Percentiles rank a stretch among this genome's conserved stretches.
These are phyloP conservation scores for Medicago ruthenica DNA, from an alignment of 306 rosid species.

Conservation along the genomic window DNA sequence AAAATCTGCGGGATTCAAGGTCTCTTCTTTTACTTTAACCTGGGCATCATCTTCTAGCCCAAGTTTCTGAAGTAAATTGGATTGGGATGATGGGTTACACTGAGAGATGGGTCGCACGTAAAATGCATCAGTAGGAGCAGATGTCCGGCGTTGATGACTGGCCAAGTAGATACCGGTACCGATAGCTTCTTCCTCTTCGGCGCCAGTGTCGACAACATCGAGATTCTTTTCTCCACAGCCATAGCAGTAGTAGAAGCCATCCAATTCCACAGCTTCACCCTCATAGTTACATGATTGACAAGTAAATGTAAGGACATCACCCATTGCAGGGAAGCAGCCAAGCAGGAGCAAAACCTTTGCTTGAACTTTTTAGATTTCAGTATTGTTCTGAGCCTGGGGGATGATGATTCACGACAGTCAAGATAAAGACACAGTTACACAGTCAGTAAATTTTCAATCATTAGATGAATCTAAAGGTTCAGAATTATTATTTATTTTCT, in stretches of 20 bases:
- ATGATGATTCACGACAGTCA: too few species aligned
- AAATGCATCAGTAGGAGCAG: constrained; percentile 23
- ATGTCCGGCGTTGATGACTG: constrained; percentile 54
- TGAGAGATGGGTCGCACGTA: constrained; percentile 65
- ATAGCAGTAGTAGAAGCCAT: constrained; percentile 76
- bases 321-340: constrained; percentile 56
- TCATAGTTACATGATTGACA: constrained; percentile 62
- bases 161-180: constrained; percentile 60
- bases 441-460: too few species aligned
- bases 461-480: too few species aligned
- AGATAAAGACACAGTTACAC: too few species aligned
- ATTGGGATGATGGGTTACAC: constrained; percentile 45
- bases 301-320: constrained; percentile 37
- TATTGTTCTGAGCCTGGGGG: too few species aligned
- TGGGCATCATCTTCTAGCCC: constrained; percentile 13
- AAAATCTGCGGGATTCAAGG: constrained; percentile 61
- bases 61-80: constrained; percentile 51
- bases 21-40: constrained; percentile 39
- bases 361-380: too few species aligned
- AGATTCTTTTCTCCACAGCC: constrained; percentile 63
- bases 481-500: too few species aligned
- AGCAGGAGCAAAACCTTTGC: too few species aligned
- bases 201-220: constrained; percentile 64
- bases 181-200: constrained; percentile 42
- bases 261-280: constrained; percentile 56